These are phyloP conservation scores for Penicillium riverlandense DNA, from an alignment of 495 filamentous ascomycete species.

Conservation along the genomic window DNA sequence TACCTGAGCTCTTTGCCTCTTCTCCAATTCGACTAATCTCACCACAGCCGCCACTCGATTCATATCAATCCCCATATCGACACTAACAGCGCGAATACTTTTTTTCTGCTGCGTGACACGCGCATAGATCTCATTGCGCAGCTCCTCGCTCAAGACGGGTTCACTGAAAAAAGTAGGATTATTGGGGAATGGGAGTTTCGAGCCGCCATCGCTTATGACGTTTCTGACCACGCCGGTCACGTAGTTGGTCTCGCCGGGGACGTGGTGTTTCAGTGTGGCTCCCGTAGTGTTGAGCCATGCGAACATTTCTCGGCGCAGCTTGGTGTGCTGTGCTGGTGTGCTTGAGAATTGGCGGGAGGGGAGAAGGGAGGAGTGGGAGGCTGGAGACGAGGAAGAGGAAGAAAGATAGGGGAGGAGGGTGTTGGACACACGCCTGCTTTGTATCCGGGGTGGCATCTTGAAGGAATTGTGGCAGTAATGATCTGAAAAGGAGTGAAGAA, in stretches of 20 bases:
- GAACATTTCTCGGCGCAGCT: conserved; percentile 53
- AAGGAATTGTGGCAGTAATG: neutral
- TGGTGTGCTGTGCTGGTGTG: conserved; percentile 35
- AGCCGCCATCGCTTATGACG: conserved; percentile 16
- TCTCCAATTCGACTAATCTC: conserved; percentile 80
- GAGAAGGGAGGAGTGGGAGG: conserved; percentile 5
- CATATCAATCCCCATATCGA: conserved; percentile 71
- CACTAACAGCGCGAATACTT: conserved; percentile 73
- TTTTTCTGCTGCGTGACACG: conserved; percentile 56
- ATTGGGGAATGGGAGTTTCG: conserved; percentile 58
- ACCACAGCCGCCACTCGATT: conserved; percentile 84
- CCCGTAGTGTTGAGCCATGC: conserved; percentile 60
- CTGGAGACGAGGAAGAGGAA: conserved; percentile 13
- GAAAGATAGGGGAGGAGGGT: conserved; percentile 33
- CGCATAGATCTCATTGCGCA: conserved; percentile 68
- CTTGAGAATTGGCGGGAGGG: conserved; percentile 41
- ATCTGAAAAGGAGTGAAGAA: conserved; percentile 1
- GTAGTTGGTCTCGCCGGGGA: conserved; percentile 59
- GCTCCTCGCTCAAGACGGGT: conserved; percentile 65
- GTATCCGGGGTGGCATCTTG: conserved; percentile 41
- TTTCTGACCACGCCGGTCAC: conserved; percentile 34
- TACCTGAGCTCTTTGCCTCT: conserved; percentile 67
- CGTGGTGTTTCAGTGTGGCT: conserved; percentile 44
- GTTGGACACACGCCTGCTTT: conserved; percentile 30
- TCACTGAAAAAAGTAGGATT: conserved; percentile 68